Evolutionary conservation across 140 eudicot species (phyloP).

Genomic region (Cichorium intybus): DNA sequence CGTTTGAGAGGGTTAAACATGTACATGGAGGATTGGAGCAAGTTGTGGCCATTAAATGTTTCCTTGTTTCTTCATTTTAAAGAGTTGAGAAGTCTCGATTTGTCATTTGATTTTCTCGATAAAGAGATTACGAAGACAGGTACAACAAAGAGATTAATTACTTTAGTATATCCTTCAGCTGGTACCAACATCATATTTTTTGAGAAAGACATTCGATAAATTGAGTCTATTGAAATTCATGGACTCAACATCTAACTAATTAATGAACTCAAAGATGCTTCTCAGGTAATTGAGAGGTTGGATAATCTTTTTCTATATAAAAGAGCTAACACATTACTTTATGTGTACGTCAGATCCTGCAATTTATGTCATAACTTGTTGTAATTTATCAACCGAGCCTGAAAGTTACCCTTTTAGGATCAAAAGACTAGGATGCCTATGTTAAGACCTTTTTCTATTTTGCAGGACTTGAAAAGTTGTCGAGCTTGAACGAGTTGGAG

Average conservation of each 20-base stretch:
- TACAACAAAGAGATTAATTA: neutral
- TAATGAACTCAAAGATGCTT: neutral
- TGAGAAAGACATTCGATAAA: neutral
- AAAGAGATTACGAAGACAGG: neutral
- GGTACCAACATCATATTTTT: neutral
- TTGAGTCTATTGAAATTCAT: neutral
- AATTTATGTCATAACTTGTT: neutral
- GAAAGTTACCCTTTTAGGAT: neutral
- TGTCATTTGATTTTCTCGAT: neutral
- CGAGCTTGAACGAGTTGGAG: constrained; percentile 31
- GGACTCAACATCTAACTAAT: neutral
- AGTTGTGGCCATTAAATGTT: constrained; percentile 9
- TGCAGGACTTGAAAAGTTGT: constrained; percentile 23
- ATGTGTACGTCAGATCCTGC: neutral
- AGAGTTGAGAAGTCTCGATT: constrained; percentile 22
- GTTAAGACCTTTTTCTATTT: neutral
- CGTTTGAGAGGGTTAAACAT: neutral
- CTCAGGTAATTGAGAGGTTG: neutral
- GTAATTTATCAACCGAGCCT: neutral
- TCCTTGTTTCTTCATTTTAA: constrained; percentile 26
- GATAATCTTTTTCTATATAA: neutral
- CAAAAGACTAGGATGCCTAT: neutral
- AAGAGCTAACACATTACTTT: neutral
- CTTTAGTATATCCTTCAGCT: neutral
- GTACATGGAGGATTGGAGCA: neutral